Percentiles rank a stretch among this genome's conserved stretches.
Evolutionary conservation across 192 early-diverging fungal species (phyloP).

Genomic region (Podila clonocystis): DNA sequence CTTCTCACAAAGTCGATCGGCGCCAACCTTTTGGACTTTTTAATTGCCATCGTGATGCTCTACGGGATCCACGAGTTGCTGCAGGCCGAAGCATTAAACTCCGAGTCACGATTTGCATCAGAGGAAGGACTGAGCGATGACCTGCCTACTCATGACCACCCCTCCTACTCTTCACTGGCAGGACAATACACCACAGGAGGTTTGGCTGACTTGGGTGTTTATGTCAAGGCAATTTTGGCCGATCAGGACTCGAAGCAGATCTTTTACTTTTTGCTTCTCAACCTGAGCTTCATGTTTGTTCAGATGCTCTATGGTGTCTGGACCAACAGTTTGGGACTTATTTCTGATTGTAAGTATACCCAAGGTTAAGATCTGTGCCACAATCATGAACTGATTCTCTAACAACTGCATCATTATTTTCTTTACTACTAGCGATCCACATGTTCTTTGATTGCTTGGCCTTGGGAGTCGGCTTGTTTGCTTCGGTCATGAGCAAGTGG

Average conservation of each 20-base stretch:
- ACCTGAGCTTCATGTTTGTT: conserved; percentile 92
- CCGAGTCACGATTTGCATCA: conserved; percentile 44
- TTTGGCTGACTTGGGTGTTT: conserved; percentile 38
- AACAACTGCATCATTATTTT: too few species aligned
- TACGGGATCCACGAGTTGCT: conserved; percentile 52
- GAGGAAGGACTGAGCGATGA: conserved; percentile 39
- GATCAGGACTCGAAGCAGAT: conserved; percentile 89
- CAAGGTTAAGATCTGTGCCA: neutral
- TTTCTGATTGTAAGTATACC: conserved; percentile 76
- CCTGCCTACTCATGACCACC: conserved; percentile 45
- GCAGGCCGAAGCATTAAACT: conserved; percentile 20
- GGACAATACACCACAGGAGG: conserved; percentile 27
- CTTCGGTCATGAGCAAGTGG: conserved; percentile 93
- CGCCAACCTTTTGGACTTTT: conserved; percentile 44
- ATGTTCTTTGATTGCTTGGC: conserved; percentile 99
- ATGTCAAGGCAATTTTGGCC: conserved; percentile 62
- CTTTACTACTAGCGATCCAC: conserved; percentile 77
- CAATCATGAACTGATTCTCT: neutral
- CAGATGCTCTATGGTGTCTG: conserved; percentile 84
- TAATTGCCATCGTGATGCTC: conserved; percentile 46
- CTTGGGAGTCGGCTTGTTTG: conserved; percentile 85
- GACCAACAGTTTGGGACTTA: conserved; percentile 89
- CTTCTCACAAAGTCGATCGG: conserved; percentile 51
- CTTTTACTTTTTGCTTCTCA: conserved; percentile 92
- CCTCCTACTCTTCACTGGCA: neutral